phyloP scores from a whole-genome alignment of 208 protist species.

The Crithidia thermophila region DNA sequence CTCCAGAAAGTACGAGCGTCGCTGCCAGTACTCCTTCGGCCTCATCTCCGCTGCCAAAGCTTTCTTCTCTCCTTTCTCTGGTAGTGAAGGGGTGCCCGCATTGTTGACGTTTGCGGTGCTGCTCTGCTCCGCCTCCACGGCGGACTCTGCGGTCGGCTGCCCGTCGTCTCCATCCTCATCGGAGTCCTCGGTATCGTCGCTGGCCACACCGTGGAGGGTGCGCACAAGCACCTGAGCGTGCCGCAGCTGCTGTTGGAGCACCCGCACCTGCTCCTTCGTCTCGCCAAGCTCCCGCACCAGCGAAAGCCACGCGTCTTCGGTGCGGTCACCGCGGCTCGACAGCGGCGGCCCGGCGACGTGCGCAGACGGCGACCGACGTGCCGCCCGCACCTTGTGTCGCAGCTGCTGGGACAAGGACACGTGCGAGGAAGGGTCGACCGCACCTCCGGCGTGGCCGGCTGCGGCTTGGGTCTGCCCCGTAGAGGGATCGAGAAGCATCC shows the following conservation, averaged over 20 bases:
- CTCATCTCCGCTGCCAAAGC: neutral
- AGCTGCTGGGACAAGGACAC: slow-evolving; percentile 6
- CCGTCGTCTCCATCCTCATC: neutral
- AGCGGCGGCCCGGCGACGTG: neutral
- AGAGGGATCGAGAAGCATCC: neutral
- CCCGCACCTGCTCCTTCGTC: slow-evolving; percentile 33
- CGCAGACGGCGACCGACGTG: slow-evolving; percentile 4
- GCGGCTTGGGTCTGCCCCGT: neutral
- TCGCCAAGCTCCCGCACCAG: slow-evolving; percentile 35
- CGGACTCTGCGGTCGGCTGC: neutral
- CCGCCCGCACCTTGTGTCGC: slow-evolving; percentile 11
- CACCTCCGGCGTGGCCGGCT: neutral
- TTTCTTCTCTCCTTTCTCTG: neutral
- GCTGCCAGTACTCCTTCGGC: slow-evolving; percentile 28
- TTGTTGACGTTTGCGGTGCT: neutral
- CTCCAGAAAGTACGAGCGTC: slow-evolving; percentile 43
- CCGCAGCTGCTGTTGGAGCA: slow-evolving; percentile 47
- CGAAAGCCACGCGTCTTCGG: slow-evolving; percentile 32
- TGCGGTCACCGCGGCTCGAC: neutral
- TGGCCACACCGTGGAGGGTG: slow-evolving; percentile 27
- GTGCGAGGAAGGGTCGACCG: neutral
- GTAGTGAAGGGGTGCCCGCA: neutral
- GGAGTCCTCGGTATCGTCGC: neutral
- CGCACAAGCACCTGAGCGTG: slow-evolving; percentile 29
- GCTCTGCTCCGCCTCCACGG: neutral